phyloP scores from a whole-genome alignment of 2,329 filamentous ascomycete species.

The Hymenoscyphus linearis region DNA sequence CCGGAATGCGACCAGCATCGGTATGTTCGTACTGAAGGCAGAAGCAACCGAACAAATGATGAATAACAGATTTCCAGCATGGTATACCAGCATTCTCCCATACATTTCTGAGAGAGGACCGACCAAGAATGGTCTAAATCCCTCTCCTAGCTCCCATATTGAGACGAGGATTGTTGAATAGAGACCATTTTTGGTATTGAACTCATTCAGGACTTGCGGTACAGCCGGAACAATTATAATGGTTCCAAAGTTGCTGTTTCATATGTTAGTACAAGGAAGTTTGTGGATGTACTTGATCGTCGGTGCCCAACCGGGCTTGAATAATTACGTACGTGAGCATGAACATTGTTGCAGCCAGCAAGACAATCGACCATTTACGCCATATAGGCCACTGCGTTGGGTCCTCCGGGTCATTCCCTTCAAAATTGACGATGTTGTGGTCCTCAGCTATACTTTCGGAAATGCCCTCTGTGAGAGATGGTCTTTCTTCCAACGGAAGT shows the following conservation, averaged over 20 bases:
- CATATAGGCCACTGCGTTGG: not conserved
- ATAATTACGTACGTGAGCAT: not conserved
- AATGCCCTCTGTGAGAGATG: not conserved
- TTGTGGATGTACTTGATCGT: not conserved
- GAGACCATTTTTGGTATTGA: not conserved
- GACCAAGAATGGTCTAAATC: slow-evolving; percentile 47
- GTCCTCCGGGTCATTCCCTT: not conserved
- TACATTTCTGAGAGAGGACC: slow-evolving; percentile 50
- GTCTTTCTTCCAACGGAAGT: not conserved
- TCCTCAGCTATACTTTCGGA: not conserved
- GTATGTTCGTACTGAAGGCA: slow-evolving; percentile 38
- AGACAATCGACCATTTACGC: not conserved
- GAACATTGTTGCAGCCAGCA: not conserved
- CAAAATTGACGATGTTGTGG: not conserved
- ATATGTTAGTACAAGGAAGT: not conserved
- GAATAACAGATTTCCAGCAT: slow-evolving; percentile 43
- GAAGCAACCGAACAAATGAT: slow-evolving; percentile 46
- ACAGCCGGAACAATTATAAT: not conserved
- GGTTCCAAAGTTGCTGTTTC: not conserved
- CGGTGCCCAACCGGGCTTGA: not conserved
- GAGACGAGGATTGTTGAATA: not conserved
- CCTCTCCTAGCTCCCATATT: slow-evolving; percentile 14
- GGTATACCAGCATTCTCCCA: slow-evolving; percentile 37
- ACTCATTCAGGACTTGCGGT: not conserved
- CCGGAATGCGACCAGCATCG: slow-evolving; percentile 37